Conservation (phyloP, 2,329 filamentous ascomycete species). For the Phoma sp. region DNA sequence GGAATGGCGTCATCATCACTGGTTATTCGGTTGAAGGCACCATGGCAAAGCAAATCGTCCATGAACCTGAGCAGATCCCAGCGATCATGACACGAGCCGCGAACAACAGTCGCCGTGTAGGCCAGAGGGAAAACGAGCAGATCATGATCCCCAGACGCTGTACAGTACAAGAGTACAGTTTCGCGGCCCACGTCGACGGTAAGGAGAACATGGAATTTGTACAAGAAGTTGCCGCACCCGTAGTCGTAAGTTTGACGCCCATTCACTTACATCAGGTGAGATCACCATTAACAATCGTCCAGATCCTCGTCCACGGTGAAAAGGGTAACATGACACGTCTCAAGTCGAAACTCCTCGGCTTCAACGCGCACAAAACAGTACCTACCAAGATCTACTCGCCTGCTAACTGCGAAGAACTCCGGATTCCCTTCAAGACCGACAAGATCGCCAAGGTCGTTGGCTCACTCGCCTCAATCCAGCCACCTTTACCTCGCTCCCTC, state of each 20-base stretch:
- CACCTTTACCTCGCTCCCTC: constrained; percentile 59
- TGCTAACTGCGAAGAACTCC: constrained; percentile 91
- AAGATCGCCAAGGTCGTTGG: constrained; percentile 97
- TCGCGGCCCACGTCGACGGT: constrained; percentile 95
- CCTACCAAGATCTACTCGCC: constrained; percentile 95
- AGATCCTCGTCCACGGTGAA: constrained; percentile 97
- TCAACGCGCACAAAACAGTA: constrained; percentile 80
- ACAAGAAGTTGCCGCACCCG: constrained; percentile 88
- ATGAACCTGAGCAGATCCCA: constrained; percentile 92
- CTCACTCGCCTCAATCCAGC: constrained; percentile 82
- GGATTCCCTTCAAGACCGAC: constrained; percentile 93
- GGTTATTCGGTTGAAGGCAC: constrained; percentile 98
- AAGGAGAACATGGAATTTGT: constrained; percentile 97
- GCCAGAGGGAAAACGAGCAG: constrained; percentile 76
- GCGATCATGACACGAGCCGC: constrained; percentile 77
- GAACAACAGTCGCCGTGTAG: constrained; percentile 65
- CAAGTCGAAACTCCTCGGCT: constrained; percentile 91
- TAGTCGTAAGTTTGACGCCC: constrained; percentile 73
- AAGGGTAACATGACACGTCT: constrained; percentile 98
- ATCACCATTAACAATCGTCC: constrained; percentile 14
- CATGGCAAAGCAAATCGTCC: constrained; percentile 95
- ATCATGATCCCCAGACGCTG: constrained; percentile 91
- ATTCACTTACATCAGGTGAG: background rate
- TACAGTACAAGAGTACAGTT: constrained; percentile 92
- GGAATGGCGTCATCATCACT: constrained; percentile 98